Base-by-base conservation (phyloP, 2,329 filamentous ascomycete species). In the Fusarium fracticaudum region DNA sequence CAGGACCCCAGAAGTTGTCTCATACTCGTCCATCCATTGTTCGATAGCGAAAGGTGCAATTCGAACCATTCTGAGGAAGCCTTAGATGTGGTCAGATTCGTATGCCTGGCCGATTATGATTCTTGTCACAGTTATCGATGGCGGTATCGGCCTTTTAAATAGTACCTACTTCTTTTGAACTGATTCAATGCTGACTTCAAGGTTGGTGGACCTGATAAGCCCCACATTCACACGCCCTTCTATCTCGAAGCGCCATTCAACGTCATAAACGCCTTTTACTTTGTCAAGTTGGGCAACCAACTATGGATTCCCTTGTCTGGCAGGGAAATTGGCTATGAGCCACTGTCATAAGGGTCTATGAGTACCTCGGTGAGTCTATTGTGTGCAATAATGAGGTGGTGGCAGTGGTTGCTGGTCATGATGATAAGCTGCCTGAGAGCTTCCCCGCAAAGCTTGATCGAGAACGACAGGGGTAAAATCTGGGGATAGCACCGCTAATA, bases 11-110 rank as follows among this genome's bases (percentile, higher is more conserved):
- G 87, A 87, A 6, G 86, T 90, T 14, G 76, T 85, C 79, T 91
- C 88, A 72, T 90, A 90, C 62, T 84, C 82, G 81, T 91, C 88
- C 89, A 92, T 91, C 90, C 90, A 92, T 81, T 90, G 82, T 83
- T 97, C 94, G 14, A 96, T 93, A 22, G 89, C 87, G 78, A 94
- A 94, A 3, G 72, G 85, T 26, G 87, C 84, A 71, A 93, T 87
- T 55, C 87, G 83, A 40, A 90, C 88, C 88, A 91, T 90, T 13
- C 60, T 63, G 13, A 35, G 14, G 10, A 38, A 18, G 26, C 51
- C 14, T 29, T 54, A 7, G 24, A n/a, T 14, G 8, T 41, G 26
- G 37, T 31, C 15, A n/a, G 20, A 18, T 14, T 29, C 15, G 17
- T 41, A 10, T 22, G 44, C 24, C 29, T 59, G 14, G 53, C 31